Percentiles rank a stretch among this genome's conserved stretches.
These are phyloP conservation scores for Hypholoma sublateritium DNA, from an alignment of 768 basidiomycete species.

Conservation along the genomic window DNA sequence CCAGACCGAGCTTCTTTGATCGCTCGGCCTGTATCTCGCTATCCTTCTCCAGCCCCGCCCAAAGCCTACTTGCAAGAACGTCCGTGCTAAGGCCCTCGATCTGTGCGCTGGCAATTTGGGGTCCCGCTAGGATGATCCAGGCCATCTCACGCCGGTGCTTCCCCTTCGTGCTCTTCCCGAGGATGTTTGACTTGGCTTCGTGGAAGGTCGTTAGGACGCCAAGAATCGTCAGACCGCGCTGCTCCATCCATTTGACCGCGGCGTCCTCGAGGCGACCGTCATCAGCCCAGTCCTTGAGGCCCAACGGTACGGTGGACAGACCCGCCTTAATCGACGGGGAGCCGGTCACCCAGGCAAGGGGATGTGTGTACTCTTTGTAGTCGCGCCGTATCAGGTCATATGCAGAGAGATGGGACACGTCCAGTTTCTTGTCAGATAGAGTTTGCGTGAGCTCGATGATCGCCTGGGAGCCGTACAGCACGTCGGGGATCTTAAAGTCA, in stretches of 20 bases:
- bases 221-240: constrained; percentile 62
- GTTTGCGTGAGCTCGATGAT: constrained; percentile 49
- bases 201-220: constrained; percentile 81
- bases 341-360: constrained; percentile 40
- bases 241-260: constrained; percentile 58
- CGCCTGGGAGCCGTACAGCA: constrained; percentile 36
- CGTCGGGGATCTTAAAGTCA: constrained; percentile 26
- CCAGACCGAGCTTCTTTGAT: constrained; percentile 40
- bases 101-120: constrained; percentile 13
- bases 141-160: constrained; percentile 70
- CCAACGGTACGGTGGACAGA: constrained; percentile 78
- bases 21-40: constrained; percentile 52
- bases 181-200: constrained; percentile 33
- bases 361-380: constrained; percentile 82
- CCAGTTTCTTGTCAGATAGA: constrained; percentile 59
- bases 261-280: constrained; percentile 42
- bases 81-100: constrained; percentile 10
- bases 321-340: constrained; percentile 58
- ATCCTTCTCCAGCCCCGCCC: constrained; percentile 58
- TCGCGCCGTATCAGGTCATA: constrained; percentile 89
- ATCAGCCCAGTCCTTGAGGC: constrained; percentile 55
- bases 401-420: constrained; percentile 64
- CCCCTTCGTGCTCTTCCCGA: constrained; percentile 26
- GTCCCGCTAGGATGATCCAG: constrained; percentile 55
- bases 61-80: constrained; percentile 48